Conservation (phyloP, 1,139 yeast genomes). For the Kluyveromyces sp. region DNA sequence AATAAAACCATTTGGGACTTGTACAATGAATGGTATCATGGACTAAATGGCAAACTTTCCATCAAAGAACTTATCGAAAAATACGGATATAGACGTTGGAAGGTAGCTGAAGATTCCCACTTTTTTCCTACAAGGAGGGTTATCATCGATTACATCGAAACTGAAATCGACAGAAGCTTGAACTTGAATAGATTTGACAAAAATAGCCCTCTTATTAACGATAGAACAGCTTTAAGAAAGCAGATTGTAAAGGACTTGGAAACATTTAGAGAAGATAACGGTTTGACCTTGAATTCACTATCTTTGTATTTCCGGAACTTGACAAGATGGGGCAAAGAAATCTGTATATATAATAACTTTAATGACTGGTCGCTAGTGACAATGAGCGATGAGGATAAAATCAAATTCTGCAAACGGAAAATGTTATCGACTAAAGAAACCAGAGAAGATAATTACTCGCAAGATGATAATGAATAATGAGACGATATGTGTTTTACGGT, state of each 20-base stretch:
- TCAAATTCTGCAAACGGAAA: conserved; percentile 26
- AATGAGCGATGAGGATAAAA: conserved; percentile 28
- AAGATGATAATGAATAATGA: conserved; percentile 1
- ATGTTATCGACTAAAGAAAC: conserved; percentile 9
- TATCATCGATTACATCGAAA: conserved; percentile 29
- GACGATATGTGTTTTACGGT: background rate
- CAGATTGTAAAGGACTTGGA: conserved; percentile 29
- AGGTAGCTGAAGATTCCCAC: conserved; percentile 32
- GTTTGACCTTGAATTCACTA: conserved; percentile 27
- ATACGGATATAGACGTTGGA: conserved; percentile 32
- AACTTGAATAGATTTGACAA: conserved; percentile 25
- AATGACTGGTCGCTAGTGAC: conserved; percentile 25
- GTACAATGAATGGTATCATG: conserved; percentile 32
- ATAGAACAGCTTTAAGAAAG: conserved; percentile 27
- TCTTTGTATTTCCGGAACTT: conserved; percentile 28
- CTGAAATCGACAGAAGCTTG: conserved; percentile 27
- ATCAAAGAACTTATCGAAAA: conserved; percentile 27
- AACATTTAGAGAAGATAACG: conserved; percentile 28
- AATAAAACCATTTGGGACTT: conserved; percentile 32
- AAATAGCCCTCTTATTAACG: conserved; percentile 16
- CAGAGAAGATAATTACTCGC: background rate
- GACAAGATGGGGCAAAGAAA: conserved; percentile 25
- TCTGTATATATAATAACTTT: conserved; percentile 28
- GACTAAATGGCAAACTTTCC: conserved; percentile 29
- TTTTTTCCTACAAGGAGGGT: conserved; percentile 32